A percentile compares a stretch with the other conserved stretches of the same genome.
Conservation (phyloP, 83 land plant species). For the Picea engelmannii region DNA sequence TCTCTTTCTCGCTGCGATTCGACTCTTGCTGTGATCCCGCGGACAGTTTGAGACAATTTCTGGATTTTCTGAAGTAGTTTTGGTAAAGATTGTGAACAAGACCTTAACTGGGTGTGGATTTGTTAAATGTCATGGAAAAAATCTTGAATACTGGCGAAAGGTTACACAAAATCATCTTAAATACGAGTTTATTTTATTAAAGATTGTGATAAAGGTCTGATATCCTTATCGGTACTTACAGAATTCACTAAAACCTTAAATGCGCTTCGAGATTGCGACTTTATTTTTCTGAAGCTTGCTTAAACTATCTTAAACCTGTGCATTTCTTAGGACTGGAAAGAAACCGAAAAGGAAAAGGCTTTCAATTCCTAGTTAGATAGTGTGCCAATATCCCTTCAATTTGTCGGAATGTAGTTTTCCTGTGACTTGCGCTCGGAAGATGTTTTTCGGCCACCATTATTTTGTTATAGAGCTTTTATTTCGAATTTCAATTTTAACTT, state of each 20-base stretch:
- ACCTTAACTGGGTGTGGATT: background rate
- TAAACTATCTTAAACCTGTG: background rate
- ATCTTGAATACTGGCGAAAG: too few relatives aligned
- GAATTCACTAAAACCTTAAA: too few relatives aligned
- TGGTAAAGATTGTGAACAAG: background rate
- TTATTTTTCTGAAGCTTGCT: background rate
- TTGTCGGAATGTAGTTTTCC: slow-evolving; percentile 2
- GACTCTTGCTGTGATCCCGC: background rate
- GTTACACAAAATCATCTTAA: too few relatives aligned
- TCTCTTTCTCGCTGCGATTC: too few relatives aligned
- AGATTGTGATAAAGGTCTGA: background rate
- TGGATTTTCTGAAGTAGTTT: slow-evolving; percentile 3
- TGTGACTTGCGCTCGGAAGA: background rate
- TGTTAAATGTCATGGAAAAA: background rate
- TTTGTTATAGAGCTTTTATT: background rate
- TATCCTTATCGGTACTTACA: too few relatives aligned
- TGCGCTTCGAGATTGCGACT: background rate
- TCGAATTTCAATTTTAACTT: too few relatives aligned
- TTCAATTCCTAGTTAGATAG: background rate
- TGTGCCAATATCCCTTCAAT: background rate
- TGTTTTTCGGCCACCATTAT: slow-evolving; percentile 1
- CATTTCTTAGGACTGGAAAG: background rate
- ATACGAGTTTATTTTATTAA: background rate
- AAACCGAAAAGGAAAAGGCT: background rate
- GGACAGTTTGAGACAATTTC: background rate